Base-by-base conservation (phyloP, 1,139 yeast genomes). In the Kazachstania sp. region DNA sequence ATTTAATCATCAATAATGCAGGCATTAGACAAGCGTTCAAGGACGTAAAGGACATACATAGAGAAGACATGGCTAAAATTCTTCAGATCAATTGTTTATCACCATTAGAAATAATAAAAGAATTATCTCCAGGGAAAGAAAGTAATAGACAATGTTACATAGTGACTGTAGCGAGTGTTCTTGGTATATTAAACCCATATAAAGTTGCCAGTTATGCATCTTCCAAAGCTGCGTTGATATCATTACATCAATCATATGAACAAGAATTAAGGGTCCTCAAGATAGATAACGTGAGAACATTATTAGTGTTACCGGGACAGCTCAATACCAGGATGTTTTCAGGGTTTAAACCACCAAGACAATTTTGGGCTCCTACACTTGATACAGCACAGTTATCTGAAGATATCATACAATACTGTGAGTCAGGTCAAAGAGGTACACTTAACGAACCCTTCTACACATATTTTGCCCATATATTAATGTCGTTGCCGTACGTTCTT, bases 161-260 rank as follows among this genome's bases (percentile, higher is more conserved):
- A 3, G 79, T 86, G 9, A 75, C 81, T 1, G 63, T 87, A 1
- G 74, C 94, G 1, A 84, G 94, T 1, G 75, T 84, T 0, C 65
- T 87, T 29, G 95, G 95, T 0, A 68, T 75, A 4, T 68, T 85
- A 18, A 83, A 90, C 0, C 95, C 96, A 0, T 74, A 75, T 11
- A 77, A 79, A 54, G 72, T 84, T 11, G 75, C 87, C 1, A 60
- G 77, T 2, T 84, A 83, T 60, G 74, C 86, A 0, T 81, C 84
- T 0, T 70, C 86, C 12, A 85, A 85, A 59, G 80, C 86, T 0
- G 79, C 86, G 0, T 54, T 76, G 18, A 70, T 75, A 6, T 78
- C 80, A 53, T 59, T 79, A 2, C 83, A 81, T 53, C 86, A 83
- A 51, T 74, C 84, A 0, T 58, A 81, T 41, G 60, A 74, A 1